Base-by-base conservation (phyloP, 2,329 filamentous ascomycete species). In the Fusarium anthophilum region DNA sequence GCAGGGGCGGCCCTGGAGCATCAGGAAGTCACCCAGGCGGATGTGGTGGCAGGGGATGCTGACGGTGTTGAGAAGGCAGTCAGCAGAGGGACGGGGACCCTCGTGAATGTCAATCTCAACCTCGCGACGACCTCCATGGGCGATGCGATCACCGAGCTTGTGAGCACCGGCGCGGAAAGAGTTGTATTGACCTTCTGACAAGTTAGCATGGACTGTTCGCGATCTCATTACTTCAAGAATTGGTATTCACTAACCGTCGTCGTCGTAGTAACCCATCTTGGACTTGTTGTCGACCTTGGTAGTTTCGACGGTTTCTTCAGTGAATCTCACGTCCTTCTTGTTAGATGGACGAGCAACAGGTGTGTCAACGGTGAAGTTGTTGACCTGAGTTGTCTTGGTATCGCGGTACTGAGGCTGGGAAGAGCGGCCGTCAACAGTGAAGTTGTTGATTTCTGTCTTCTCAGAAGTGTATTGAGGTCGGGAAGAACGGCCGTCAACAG, bases 41-140 rank as follows among this genome's bases (percentile, higher is more conserved):
- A 99, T 96, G 90, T 98, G 97, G 91, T 99, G 94, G 93, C 95
- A 98, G 77, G 97, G 96, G 86, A 99, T 98, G 83, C 95, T 96
- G 84, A 98, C 95, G 80, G 94, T 97, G 90, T 96, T 95, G 83
- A 92, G 89, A 69, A 87, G 78, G 76, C 82, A 81, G 55, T 54
- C 66, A 38, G 37, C 50, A 14, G 44, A 28, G 32, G 65, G 37
- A 20, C 65, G 43, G n/a, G 66, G 48, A 41, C 37, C 56, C 51
- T 79, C 77, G 44, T 76, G 77, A 63, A 81, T 79, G 81, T 89
- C 86, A 75, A 84, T 80, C 78, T 89, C 86, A 75, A 85, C 82
- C 77, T 88, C 85, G 63, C 88, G 86, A 73, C 81, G 82, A 77
- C 85, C 81, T 55, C 51, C 51, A 41, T 41, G 24, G 68, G 84